These are phyloP conservation scores for Ophiostoma sp. DNA, from an alignment of 2,329 filamentous ascomycete genomes.

Conservation along the genomic window DNA sequence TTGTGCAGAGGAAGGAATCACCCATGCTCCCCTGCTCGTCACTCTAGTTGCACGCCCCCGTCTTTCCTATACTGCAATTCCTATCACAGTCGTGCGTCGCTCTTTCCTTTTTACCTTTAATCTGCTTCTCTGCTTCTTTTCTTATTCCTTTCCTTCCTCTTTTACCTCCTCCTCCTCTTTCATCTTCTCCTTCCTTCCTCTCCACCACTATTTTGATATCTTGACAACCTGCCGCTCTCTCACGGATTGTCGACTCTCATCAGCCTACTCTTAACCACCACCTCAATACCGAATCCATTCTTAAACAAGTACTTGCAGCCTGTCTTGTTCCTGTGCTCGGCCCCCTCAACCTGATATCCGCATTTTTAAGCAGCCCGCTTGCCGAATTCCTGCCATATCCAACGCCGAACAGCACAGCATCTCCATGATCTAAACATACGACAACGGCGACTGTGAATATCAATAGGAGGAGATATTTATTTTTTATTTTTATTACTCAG, in stretches of 20 bases:
- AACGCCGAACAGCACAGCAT: background rate
- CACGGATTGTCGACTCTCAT: slow-evolving; percentile 10
- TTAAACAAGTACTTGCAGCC: slow-evolving; percentile 5
- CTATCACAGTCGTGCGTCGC: background rate
- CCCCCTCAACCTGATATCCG: background rate
- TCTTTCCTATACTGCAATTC: slow-evolving; percentile 14
- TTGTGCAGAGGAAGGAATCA: background rate
- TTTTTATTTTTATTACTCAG: too few relatives aligned
- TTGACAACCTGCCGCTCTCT: slow-evolving; percentile 7
- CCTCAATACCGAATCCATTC: background rate
- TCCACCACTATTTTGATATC: background rate
- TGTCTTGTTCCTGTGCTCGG: slow-evolving; percentile 3
- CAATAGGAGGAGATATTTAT: background rate
- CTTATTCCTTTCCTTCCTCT: slow-evolving; percentile 8
- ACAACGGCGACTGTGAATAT: background rate
- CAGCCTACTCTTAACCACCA: background rate
- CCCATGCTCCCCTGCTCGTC: slow-evolving; percentile 6
- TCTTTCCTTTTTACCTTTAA: slow-evolving; percentile 1
- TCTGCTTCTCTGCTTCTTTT: background rate
- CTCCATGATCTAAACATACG: background rate
- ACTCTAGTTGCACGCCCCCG: slow-evolving; percentile 7
- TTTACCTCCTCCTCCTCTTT: background rate
- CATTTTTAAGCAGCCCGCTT: background rate
- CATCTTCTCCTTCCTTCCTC: background rate
- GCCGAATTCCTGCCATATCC: slow-evolving; percentile 4